Percentiles rank a stretch among this genome's conserved stretches.
These are phyloP conservation scores for Mycosphaerelloides madeirae DNA, from an alignment of 2,329 filamentous ascomycete genomes.

Conservation along the genomic window DNA sequence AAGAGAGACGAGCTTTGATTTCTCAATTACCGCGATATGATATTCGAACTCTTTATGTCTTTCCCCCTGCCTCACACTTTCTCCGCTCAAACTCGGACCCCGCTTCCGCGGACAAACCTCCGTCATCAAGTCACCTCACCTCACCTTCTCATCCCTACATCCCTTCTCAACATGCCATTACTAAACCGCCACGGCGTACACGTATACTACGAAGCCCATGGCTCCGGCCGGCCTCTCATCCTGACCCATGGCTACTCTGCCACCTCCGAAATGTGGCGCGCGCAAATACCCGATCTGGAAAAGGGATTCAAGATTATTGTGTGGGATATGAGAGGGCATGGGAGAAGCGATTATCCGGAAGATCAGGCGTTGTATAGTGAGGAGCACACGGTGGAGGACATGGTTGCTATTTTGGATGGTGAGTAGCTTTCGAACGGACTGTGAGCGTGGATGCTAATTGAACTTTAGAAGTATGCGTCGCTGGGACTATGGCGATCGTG, in stretches of 20 bases:
- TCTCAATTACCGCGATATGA: too few relatives aligned
- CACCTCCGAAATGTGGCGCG: conserved; percentile 26
- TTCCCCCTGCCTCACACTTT: too few relatives aligned
- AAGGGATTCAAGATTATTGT: conserved; percentile 21
- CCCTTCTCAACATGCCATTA: conserved; percentile 8
- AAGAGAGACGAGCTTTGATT: neutral
- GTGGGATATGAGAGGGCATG: conserved; percentile 23
- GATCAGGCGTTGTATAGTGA: conserved; percentile 22
- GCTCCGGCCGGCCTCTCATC: conserved; percentile 15
- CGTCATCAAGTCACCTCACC: conserved; percentile 1
- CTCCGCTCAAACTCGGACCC: too few relatives aligned
- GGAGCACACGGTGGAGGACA: conserved; percentile 25
- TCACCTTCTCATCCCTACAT: neutral
- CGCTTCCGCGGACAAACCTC: neutral
- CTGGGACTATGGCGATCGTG: conserved; percentile 18
- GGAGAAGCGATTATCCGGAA: conserved; percentile 20
- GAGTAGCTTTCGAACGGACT: too few relatives aligned
- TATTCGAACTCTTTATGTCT: too few relatives aligned
- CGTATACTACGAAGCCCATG: conserved; percentile 22
- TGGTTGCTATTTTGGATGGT: conserved; percentile 22
- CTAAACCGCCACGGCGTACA: conserved; percentile 17
- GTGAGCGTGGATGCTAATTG: too few relatives aligned
- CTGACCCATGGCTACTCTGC: conserved; percentile 29
- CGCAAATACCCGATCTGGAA: conserved; percentile 20
- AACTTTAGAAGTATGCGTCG: conserved; percentile 16